phyloP scores from a whole-genome alignment of 805 yeast genomes.

The Monosporozyma unispora region DNA sequence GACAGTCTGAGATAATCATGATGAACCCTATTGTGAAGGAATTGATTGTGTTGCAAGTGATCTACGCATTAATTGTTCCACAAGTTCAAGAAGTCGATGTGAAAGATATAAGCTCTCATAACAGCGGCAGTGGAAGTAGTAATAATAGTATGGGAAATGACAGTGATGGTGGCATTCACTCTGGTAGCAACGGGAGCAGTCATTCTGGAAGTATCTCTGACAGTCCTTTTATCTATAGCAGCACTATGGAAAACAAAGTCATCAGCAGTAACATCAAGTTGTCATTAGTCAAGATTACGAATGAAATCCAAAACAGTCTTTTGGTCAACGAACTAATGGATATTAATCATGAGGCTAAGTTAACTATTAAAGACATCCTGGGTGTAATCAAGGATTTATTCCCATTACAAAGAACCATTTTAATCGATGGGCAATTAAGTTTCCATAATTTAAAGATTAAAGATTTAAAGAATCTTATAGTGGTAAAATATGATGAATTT shows the following conservation, averaged over 20 bases:
- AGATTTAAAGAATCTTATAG: slow-evolving; percentile 13
- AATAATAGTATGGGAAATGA: not conserved
- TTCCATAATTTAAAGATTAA: slow-evolving; percentile 24
- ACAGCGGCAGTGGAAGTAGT: not conserved
- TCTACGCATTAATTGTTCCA: slow-evolving; percentile 18
- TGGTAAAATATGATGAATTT: slow-evolving; percentile 13
- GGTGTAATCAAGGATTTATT: slow-evolving; percentile 22
- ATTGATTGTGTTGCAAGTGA: slow-evolving; percentile 25
- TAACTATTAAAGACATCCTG: slow-evolving; percentile 27
- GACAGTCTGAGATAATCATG: not conserved
- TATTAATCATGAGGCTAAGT: slow-evolving; percentile 9
- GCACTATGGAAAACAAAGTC: slow-evolving; percentile 1
- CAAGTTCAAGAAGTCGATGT: slow-evolving; percentile 5
- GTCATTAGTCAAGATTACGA: slow-evolving; percentile 26
- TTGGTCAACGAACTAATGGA: slow-evolving; percentile 17
- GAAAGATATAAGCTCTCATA: slow-evolving; percentile 3
- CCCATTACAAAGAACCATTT: slow-evolving; percentile 23
- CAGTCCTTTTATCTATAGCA: not conserved
- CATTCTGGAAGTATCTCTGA: not conserved
- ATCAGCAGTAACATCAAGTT: slow-evolving; percentile 18
- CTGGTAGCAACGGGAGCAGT: not conserved
- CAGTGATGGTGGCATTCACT: slow-evolving; percentile 1
- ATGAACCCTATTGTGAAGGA: slow-evolving; percentile 23
- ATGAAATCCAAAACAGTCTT: slow-evolving; percentile 27
- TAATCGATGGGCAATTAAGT: slow-evolving; percentile 28